Conservation (phyloP, 176 grass and related monocot genomes). For the Oryza officinalis region DNA sequence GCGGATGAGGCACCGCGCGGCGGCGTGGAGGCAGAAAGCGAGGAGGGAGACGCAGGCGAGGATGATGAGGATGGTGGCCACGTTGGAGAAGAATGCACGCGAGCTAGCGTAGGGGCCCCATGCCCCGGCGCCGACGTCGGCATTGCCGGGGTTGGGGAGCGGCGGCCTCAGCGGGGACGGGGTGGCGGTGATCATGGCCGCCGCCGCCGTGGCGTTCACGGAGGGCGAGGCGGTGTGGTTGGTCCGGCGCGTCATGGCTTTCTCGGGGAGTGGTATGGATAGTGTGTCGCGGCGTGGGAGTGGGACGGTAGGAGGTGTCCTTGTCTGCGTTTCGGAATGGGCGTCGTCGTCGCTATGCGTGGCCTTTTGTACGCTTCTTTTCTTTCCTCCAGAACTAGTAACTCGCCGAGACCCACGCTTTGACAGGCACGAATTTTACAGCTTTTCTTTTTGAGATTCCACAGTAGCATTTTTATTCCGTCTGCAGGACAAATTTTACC, state of each 20-base stretch:
- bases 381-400: neutral
- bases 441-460: neutral
- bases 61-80: conserved; percentile 84
- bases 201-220: conserved; percentile 16
- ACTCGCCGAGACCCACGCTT: neutral
- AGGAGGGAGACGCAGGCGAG: conserved; percentile 75
- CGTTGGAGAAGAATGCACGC: conserved; percentile 78
- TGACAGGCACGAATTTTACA: neutral
- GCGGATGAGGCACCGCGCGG: conserved; percentile 59
- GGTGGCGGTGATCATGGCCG: conserved; percentile 12
- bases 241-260: conserved; percentile 28
- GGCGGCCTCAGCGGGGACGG: conserved; percentile 25
- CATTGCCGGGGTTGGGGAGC: neutral
- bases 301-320: neutral
- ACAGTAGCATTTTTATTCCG: neutral
- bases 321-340: neutral
- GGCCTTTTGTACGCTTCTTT: conserved; percentile 27
- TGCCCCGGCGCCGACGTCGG: neutral
- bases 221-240: conserved; percentile 45
- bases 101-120: conserved; percentile 74
- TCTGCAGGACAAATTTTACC: no score
- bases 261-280: neutral
- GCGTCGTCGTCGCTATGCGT: neutral
- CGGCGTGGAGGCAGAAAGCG: conserved; percentile 84
- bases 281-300: conserved; percentile 20